These are phyloP conservation scores for Starmera quercuum DNA, from an alignment of 805 yeast species.

Conservation along the genomic window DNA sequence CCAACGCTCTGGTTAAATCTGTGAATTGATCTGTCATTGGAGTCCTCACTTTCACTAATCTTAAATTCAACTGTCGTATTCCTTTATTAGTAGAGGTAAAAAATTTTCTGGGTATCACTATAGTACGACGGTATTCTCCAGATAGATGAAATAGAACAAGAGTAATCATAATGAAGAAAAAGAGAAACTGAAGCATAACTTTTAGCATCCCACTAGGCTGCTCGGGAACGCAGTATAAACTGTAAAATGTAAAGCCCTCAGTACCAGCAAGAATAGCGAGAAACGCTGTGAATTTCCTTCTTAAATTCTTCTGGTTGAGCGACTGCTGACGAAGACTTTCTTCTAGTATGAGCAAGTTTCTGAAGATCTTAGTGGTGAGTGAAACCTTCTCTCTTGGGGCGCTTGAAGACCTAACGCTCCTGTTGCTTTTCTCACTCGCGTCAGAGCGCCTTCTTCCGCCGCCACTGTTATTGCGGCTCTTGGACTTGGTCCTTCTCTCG, in stretches of 20 bases:
- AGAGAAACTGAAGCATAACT: slow-evolving; percentile 39
- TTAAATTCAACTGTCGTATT: slow-evolving; percentile 70
- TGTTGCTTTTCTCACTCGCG: slow-evolving; percentile 18
- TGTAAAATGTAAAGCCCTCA: slow-evolving; percentile 31
- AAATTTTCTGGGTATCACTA: slow-evolving; percentile 74
- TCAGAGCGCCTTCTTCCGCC: slow-evolving; percentile 17
- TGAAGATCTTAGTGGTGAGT: slow-evolving; percentile 65
- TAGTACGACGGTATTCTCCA: slow-evolving; percentile 85
- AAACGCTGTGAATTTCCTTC: slow-evolving; percentile 37
- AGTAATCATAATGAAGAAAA: slow-evolving; percentile 59
- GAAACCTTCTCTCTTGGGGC: slow-evolving; percentile 21
- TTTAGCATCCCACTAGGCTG: slow-evolving; percentile 31
- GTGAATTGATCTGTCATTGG: slow-evolving; percentile 28
- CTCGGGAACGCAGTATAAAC: slow-evolving; percentile 29
- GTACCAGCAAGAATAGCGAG: slow-evolving; percentile 32
- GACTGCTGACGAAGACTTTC: slow-evolving; percentile 81
- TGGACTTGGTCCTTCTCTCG: slow-evolving; percentile 1
- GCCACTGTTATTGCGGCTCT: neutral
- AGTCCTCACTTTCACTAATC: slow-evolving; percentile 56
- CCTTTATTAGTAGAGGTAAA: slow-evolving; percentile 84
- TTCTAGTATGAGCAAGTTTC: slow-evolving; percentile 78
- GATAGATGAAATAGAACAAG: slow-evolving; percentile 72
- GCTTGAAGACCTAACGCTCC: slow-evolving; percentile 16
- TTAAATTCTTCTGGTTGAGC: slow-evolving; percentile 55
- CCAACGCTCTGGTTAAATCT: slow-evolving; percentile 24